Conservation (phyloP, 2,329 filamentous ascomycete species). For the Didymella sp. region DNA sequence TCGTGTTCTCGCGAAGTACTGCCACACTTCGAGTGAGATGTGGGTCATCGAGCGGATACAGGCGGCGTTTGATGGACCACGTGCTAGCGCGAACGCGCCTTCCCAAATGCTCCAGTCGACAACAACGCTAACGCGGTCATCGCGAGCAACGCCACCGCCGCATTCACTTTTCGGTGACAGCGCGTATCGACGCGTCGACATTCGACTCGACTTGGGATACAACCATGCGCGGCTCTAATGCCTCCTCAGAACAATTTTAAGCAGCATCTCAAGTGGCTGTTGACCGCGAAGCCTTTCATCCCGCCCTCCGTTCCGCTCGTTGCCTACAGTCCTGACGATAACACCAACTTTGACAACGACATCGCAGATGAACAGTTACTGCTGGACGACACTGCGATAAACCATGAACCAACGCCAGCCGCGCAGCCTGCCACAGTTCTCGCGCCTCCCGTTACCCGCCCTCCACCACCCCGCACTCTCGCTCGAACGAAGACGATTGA, state of each 20-base stretch:
- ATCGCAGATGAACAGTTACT: constrained; percentile 24
- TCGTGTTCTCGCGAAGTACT: constrained; percentile 14
- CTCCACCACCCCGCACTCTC: constrained; percentile 30
- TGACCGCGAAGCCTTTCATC: constrained; percentile 54
- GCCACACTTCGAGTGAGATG: constrained; percentile 6
- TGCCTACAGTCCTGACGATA: constrained; percentile 39
- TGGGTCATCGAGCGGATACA: constrained; percentile 3
- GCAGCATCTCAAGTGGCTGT: constrained; percentile 58
- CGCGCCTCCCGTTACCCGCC: constrained; percentile 21
- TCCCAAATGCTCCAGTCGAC: constrained; percentile 10
- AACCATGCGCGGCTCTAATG: constrained; percentile 51
- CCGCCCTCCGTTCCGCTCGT: constrained; percentile 45
- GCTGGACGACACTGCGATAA: constrained; percentile 17
- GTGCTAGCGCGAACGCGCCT: constrained; percentile 27
- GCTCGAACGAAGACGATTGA: constrained; percentile 31
- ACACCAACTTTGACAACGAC: constrained; percentile 32
- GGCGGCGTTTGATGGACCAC: constrained; percentile 26
- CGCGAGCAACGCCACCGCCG: constrained; percentile 34
- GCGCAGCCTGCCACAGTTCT: constrained; percentile 21
- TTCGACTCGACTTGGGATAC: constrained; percentile 17
- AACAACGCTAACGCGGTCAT: constrained; percentile 27
- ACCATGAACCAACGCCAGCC: constrained; percentile 32
- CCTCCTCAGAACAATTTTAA: constrained; percentile 56
- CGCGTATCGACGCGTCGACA: constrained; percentile 33
- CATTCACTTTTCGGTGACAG: constrained; percentile 16